Evolutionary conservation across 164 flowering plant genomes (phyloP), one percentile per base, ranked within the genome.

Genomic region (Dillenia suffruticosa): DNA sequence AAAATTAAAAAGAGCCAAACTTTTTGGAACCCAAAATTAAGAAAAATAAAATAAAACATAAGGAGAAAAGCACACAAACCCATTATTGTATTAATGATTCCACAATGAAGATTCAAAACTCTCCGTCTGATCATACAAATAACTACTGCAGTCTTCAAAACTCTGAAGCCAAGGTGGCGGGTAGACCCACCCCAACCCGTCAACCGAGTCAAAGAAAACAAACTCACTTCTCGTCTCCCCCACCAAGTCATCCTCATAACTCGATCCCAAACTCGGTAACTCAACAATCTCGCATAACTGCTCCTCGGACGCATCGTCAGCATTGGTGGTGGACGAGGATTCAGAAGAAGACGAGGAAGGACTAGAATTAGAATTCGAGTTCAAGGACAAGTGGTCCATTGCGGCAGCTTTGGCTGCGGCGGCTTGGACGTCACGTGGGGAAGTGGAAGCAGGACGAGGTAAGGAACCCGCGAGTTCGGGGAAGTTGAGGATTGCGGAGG

Each of bases 391-490:
- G 40, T 32, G 40, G 40, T 71, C 77, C 82, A 79, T 79, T 10
- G 79, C 54, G 19, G 89, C 89, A 32, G 89, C 89, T 49, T 72
- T 77, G 9, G 78, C 65, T 16, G 88, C 88, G 9, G 89, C 89
- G 48, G 77, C 79, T 55, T 78, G 89, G 22, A 84, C 81, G 72
- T 84, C 83, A 1, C 81, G 76, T 0, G 89, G 86, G 1, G 81
- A 78, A 68, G 22, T 56, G 46, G 89, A 75, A 26, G 61, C 68
- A 10, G 86, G 89, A 6, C 81, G 81, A 59, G 89, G 89, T 10
- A 84, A 70, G 10, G 73, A 68, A 11, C 46, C 59, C 54, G 80
- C 75, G 54, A 84, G 84, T 5, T 78, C 72, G 3, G 89, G 89
- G 79, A 84, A 84, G 78, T 84, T 84, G 66, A 84, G 86, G 43